A percentile compares a stretch with the other conserved stretches of the same genome.
Evolutionary conservation across 129 eudicot genomes (phyloP).

Genomic region (Cynara cardunculus): DNA sequence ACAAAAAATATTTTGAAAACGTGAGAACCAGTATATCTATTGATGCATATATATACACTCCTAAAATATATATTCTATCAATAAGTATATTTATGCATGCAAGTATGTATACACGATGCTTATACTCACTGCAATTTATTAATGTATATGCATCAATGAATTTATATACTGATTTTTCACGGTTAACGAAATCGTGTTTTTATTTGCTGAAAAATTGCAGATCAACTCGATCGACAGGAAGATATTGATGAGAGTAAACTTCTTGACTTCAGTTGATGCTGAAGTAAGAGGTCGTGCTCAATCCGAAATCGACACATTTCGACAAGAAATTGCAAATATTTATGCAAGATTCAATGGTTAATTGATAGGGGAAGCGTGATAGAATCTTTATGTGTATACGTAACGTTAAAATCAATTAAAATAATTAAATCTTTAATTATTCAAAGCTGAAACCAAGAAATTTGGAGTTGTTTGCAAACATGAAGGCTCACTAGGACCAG

Average conservation of each 20-base stretch:
- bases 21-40: too few species aligned
- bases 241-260: constrained; percentile 17
- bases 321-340: constrained; percentile 29
- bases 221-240: constrained; percentile 37
- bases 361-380: not conserved
- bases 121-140: not conserved
- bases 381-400: not conserved
- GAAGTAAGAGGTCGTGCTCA: constrained; percentile 29
- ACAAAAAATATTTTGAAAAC: too few species aligned
- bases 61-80: not conserved
- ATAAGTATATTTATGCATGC: not conserved
- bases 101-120: not conserved
- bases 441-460: too few species aligned
- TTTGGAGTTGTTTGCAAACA: too few species aligned
- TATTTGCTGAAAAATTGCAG: constrained; percentile 30
- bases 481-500: too few species aligned
- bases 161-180: too few species aligned
- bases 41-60: too few species aligned
- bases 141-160: too few species aligned
- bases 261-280: constrained; percentile 20
- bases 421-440: too few species aligned
- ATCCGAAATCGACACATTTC: constrained; percentile 32
- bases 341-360: constrained; percentile 15
- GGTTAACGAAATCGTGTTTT: not conserved
- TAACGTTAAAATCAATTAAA: too few species aligned